A percentile compares a stretch with the other conserved stretches of the same genome.
phyloP scores from a whole-genome alignment of 2,329 filamentous ascomycete species.

The Claviceps fusiformis region DNA sequence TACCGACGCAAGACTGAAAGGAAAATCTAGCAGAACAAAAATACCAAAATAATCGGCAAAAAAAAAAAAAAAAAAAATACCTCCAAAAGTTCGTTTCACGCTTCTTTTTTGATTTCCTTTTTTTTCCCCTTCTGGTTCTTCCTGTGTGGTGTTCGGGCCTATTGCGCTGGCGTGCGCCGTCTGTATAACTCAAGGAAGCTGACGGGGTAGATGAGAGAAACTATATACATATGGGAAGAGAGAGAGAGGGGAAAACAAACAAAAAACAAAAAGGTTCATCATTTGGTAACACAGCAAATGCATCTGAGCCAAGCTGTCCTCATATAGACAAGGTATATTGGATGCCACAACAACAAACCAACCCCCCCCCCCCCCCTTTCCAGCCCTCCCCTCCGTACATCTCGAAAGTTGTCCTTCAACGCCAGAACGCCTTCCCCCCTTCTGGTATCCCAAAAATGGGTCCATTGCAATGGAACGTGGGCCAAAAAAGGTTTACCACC shows the following conservation, averaged over 20 bases:
- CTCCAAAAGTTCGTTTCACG: neutral
- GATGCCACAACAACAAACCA: neutral
- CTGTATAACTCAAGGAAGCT: neutral
- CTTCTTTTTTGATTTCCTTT: neutral
- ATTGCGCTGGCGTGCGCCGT: neutral
- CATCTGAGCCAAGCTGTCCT: neutral
- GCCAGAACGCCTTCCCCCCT: neutral
- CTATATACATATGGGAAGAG: neutral
- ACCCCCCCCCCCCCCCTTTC: neutral
- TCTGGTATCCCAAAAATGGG: neutral
- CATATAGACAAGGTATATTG: neutral
- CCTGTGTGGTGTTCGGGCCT: neutral
- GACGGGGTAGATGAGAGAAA: neutral
- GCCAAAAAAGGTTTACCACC: neutral
- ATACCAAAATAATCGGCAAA: neutral
- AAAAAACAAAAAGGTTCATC: neutral
- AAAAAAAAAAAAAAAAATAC: neutral
- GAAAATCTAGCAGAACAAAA: too few relatives aligned
- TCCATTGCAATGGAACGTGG: neutral
- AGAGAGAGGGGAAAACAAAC: neutral
- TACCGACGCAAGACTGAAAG: too few relatives aligned
- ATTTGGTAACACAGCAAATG: neutral
- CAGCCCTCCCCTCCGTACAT: neutral
- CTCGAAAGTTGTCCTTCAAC: neutral
- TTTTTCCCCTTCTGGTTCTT: neutral